phyloP scores from a whole-genome alignment of 1,284 basidiomycete genomes.

The Somion occarium region DNA sequence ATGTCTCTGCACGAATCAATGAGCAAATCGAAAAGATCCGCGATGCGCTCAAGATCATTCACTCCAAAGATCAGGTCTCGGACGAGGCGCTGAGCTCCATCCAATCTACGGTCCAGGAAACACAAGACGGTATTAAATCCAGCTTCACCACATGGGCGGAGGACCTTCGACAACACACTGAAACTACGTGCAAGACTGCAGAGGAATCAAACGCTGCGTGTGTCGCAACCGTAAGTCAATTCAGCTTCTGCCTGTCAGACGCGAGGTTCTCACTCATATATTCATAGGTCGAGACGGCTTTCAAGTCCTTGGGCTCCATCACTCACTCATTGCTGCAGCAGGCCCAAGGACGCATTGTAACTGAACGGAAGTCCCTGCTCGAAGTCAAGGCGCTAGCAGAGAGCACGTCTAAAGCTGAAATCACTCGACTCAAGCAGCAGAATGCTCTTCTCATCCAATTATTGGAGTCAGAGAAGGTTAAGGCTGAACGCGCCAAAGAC shows the following conservation, averaged over 20 bases:
- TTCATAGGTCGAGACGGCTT: conserved; percentile 46
- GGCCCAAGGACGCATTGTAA: conserved; percentile 50
- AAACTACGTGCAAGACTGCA: conserved; percentile 42
- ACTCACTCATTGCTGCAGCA: conserved; percentile 60
- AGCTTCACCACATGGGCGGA: conserved; percentile 53
- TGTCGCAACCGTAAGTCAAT: conserved; percentile 38
- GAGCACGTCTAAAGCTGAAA: conserved; percentile 53
- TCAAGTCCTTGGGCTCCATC: conserved; percentile 47
- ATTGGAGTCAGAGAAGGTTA: conserved; percentile 62
- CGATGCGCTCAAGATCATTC: conserved; percentile 54
- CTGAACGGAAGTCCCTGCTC: conserved; percentile 47
- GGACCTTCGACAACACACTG: conserved; percentile 43
- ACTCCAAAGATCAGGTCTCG: conserved; percentile 50
- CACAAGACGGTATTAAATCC: conserved; percentile 47
- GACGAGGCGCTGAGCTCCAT: conserved; percentile 46
- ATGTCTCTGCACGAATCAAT: conserved; percentile 52
- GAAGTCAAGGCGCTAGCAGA: conserved; percentile 49
- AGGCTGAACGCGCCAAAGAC: conserved; percentile 62
- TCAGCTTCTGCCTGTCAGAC: not conserved
- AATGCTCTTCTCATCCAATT: conserved; percentile 64
- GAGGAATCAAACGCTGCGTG: conserved; percentile 38
- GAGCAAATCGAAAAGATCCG: conserved; percentile 57
- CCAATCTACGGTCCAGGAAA: conserved; percentile 45
- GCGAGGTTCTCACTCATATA: conserved; percentile 3
- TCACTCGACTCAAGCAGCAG: conserved; percentile 64